Evolutionary conservation across 352 stramenopile species (phyloP), one percentile per base, ranked within the genome.

Genomic region (Phytophthora cajani): DNA sequence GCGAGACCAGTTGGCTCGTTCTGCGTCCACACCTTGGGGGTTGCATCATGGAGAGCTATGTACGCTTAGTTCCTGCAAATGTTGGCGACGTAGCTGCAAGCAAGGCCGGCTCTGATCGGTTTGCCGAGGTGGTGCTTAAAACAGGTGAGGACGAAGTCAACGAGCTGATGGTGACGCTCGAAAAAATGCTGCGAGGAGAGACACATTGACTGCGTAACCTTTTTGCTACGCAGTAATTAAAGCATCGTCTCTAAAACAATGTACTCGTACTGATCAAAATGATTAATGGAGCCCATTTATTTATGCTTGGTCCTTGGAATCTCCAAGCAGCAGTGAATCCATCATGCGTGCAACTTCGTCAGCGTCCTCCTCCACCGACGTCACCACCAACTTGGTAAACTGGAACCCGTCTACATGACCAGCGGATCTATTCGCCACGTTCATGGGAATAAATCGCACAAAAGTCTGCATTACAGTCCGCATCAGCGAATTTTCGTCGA

Each of bases 1-100:
- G 85, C 40, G 80, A 88, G 58, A 88, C 77, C 0, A 78, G 81
- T 9, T 89, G 81, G 81, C n/a, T 62, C 12, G 52, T 74, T 19
- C 3, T 74, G 17, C 59, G 65, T 7, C 36, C 64, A 61, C 36
- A 66, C 8, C 17, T n/a, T 14, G 11, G 17, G 5, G 19, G 17
- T 19, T 23, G 5, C 32, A 8, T 71, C 57, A 21, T 70, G 2
- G 62, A 74, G 36, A 59, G 30, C n/a, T 66, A 56, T 9, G 49
- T 59, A 3, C 49, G 67, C 14, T 54, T 71, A 16, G 54, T 71
- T n/a, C 55, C 67, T 5, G 44, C 60, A 36, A 49, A 6, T 54
- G 5, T 70, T 38, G 30, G 30, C 1, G 55, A 23, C 5, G 19
- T 16, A 5, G 23, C 17, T 36, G 25, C 11, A 9, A 58, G 21